Percentiles rank a stretch among this genome's conserved stretches.
Conservation (phyloP, 805 yeast species). For the Saccharomycopsis amapae region DNA sequence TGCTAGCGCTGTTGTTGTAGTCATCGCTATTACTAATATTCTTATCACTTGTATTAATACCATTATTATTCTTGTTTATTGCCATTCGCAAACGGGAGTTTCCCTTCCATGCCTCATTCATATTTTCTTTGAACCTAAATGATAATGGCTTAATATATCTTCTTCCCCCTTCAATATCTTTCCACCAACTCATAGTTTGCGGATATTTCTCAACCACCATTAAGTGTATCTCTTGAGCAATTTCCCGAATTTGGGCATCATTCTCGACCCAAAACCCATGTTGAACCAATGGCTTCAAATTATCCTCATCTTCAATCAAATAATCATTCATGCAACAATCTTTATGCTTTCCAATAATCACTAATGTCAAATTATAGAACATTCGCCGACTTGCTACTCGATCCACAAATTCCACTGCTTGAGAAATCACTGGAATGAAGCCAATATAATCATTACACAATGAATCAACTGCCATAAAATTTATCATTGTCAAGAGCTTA, state of each 20-base stretch:
- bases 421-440: conserved; percentile 31
- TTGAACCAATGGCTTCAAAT: conserved; percentile 30
- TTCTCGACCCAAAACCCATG: conserved; percentile 31
- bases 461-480: conserved; percentile 21
- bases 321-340: conserved; percentile 33
- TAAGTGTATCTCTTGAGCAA: conserved; percentile 26
- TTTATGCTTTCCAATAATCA: conserved; percentile 27
- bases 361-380: conserved; percentile 27
- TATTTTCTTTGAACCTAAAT: too few species aligned
- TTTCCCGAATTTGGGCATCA: conserved; percentile 24
- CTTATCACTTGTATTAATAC: too few species aligned
- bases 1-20: too few species aligned
- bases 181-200: conserved; percentile 23
- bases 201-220: conserved; percentile 23
- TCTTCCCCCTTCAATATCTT: conserved; percentile 24
- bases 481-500: conserved; percentile 24
- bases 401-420: conserved; percentile 29
- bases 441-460: conserved; percentile 30
- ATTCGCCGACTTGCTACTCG: conserved; percentile 22
- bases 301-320: conserved; percentile 25
- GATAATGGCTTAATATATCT: conserved; percentile 8
- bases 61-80: too few species aligned
- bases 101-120: too few species aligned
- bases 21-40: too few species aligned
- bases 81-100: too few species aligned